Conservation (phyloP, 805 yeast species). For the Sungouiella blattae region DNA sequence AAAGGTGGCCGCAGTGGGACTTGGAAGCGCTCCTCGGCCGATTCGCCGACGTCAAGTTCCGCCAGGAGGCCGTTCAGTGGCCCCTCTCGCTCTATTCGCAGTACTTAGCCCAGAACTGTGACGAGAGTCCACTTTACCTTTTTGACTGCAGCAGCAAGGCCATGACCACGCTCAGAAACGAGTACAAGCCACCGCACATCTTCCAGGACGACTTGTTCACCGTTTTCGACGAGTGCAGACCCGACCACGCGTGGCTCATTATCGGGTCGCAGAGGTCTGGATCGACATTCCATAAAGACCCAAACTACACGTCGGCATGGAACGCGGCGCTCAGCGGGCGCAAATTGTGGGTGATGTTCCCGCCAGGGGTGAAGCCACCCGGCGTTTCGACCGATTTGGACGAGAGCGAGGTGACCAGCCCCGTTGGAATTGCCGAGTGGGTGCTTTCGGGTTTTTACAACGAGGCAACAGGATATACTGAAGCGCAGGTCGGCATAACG, state of each 20-base stretch:
- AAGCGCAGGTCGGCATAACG: constrained; percentile 63
- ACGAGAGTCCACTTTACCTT: constrained; percentile 81
- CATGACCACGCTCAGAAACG: constrained; percentile 50
- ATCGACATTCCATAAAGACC: constrained; percentile 90
- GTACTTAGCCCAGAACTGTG: constrained; percentile 59
- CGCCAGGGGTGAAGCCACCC: constrained; percentile 74
- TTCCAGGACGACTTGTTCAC: constrained; percentile 62
- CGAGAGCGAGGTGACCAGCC: constrained; percentile 87
- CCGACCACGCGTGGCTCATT: constrained; percentile 91
- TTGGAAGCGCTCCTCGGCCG: constrained; percentile 44
- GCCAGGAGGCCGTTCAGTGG: constrained; percentile 89
- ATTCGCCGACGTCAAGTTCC: constrained; percentile 61
- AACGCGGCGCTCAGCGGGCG: constrained; percentile 71
- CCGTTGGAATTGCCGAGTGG: constrained; percentile 94
- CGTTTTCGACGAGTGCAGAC: constrained; percentile 61
- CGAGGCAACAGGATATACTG: constrained; percentile 55
- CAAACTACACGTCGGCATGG: constrained; percentile 90
- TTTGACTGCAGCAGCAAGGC: constrained; percentile 81
- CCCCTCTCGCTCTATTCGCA: constrained; percentile 55
- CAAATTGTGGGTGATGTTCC: constrained; percentile 87
- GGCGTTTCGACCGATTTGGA: constrained; percentile 76
- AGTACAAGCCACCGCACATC: constrained; percentile 51
- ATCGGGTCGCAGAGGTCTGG: constrained; percentile 82
- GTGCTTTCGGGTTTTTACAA: constrained; percentile 76
- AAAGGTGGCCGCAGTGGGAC: constrained; percentile 68